Evolutionary conservation across 139 green algal species (phyloP), one percentile per base, ranked within the genome.

Genomic region (Limnomonas spitsbergensis): DNA sequence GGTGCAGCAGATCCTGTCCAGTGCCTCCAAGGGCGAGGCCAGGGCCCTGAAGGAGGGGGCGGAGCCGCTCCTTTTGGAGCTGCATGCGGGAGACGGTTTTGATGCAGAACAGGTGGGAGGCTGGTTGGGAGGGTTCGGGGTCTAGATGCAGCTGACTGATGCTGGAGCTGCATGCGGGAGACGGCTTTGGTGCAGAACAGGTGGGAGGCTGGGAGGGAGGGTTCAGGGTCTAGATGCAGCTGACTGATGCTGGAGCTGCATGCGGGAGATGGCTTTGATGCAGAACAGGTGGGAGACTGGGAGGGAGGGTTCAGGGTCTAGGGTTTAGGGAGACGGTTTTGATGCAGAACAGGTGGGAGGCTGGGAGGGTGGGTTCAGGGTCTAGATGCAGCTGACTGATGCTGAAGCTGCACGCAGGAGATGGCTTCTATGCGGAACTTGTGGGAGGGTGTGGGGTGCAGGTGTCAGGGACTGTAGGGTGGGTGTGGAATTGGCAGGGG

Each of bases 371-470:
- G 14, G 47, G 20, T n/a, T 61, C 47, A 61, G 47, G 47, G 14
- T 61, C 20, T n/a, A n/a, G n/a, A 20, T 71, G 61, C n/a, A n/a
- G n/a, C n/a, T n/a, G n/a, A n/a, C n/a, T 82, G 72, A 54, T 82
- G 37, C 77, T 78, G 3, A 75, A 86, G 75, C 81, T 91, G n/a
- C n/a, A n/a, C n/a, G n/a, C 47, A 61, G 47, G 47, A 61, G 20
- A 14, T 29, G 69, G 61, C 7, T 91, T 91, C 81, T 82, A 91
- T 53, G 76, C 75, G 4, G 86, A 91, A 82, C 86, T 89, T 38
- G 76, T 85, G 26, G 4, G 9, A 31, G 67, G 47, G 14, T 29
- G 14, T 14, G 14, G 20, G 14, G 20, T n/a, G n/a, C n/a, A n/a
- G n/a, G n/a, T n/a, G n/a, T n/a, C n/a, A n/a, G n/a, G n/a, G n/a